Base-by-base conservation (phyloP, 208 protist genomes). In the Trypanosoma platydactyli region DNA sequence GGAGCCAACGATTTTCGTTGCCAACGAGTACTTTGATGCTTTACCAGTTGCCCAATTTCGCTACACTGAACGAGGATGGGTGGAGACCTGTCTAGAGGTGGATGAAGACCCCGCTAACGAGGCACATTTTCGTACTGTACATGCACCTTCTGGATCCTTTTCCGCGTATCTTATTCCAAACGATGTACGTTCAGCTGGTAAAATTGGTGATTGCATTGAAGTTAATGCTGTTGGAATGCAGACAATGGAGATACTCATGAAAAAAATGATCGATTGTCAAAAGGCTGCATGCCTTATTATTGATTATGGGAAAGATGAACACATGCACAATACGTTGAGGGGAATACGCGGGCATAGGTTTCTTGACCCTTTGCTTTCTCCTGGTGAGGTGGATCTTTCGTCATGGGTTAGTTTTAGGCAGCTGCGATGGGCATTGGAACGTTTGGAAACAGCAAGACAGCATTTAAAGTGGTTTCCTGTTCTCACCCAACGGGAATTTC, bases 281-380 rank as follows among this genome's bases (percentile, higher is more conserved):
- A 92, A 88, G 67, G 79, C 89, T 5, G 87, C 91, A 13, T 91
- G 79, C 56, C 53, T 97, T 30, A 82, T 97, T 22, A 94, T 97
- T 44, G 93, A 97, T 81, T 97, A 97, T 67, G 93, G 93, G 53
- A 92, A 94, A 68, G 91, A 97, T 74, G 84, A 95, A 49, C 74
- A 92, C 74, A 94, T 96, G 86, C 85, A 93, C 57, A 92, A 83
- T 76, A 95, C 93, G 3, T 78, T 96, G 25, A 86, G 88, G 16
- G 93, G 89, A 49, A 97, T 97, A 60, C 84, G 86, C 22, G 88
- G 87, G 0, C 92, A 97, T 69, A 81, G 86, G 75, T 97, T 97
- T 58, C 87, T 96, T 3, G 83, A 94, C 53, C 90, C 89, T 52
- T 66, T 97, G 29, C 73, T 92, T 18, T 94, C 83, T 16, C 93